phyloP scores from a whole-genome alignment of 2,329 filamentous ascomycete genomes.

The Fusarium praegraminearum region DNA sequence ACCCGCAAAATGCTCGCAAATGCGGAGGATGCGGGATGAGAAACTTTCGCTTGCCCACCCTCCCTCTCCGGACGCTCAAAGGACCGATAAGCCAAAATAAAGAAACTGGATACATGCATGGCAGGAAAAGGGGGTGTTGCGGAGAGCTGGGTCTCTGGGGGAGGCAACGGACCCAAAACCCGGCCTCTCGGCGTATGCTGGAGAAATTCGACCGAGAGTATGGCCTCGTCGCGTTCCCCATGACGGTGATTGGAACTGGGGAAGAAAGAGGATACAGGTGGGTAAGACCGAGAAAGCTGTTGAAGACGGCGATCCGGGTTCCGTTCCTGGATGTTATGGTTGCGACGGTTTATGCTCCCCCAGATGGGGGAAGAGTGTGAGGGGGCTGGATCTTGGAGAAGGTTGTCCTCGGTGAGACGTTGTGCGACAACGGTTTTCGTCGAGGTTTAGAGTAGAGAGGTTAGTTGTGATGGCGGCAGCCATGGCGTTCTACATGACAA shows the following conservation, averaged over 20 bases:
- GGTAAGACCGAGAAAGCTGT: slow-evolving; percentile 28
- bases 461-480: not conserved
- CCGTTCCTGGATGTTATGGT: not conserved
- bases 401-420: slow-evolving; percentile 14
- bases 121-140: slow-evolving; percentile 24
- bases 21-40: slow-evolving; percentile 36
- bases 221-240: slow-evolving; percentile 4
- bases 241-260: slow-evolving; percentile 23
- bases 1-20: slow-evolving; percentile 19
- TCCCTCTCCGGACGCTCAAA: slow-evolving; percentile 13
- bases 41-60: slow-evolving; percentile 27
- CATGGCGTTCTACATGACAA: not conserved
- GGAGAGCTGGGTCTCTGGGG: slow-evolving; percentile 31
- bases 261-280: slow-evolving; percentile 16
- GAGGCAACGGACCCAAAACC: slow-evolving; percentile 15
- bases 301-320: slow-evolving; percentile 9
- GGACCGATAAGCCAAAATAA: slow-evolving; percentile 31
- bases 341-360: slow-evolving; percentile 17
- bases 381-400: slow-evolving; percentile 12
- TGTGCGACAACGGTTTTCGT: not conserved
- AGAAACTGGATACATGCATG: slow-evolving; percentile 3
- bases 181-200: slow-evolving; percentile 12
- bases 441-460: not conserved
- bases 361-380: slow-evolving; percentile 25
- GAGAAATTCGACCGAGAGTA: slow-evolving; percentile 22